These are phyloP conservation scores for Geotrichum histeridarum DNA, from an alignment of 1,139 yeast species.

Conservation along the genomic window DNA sequence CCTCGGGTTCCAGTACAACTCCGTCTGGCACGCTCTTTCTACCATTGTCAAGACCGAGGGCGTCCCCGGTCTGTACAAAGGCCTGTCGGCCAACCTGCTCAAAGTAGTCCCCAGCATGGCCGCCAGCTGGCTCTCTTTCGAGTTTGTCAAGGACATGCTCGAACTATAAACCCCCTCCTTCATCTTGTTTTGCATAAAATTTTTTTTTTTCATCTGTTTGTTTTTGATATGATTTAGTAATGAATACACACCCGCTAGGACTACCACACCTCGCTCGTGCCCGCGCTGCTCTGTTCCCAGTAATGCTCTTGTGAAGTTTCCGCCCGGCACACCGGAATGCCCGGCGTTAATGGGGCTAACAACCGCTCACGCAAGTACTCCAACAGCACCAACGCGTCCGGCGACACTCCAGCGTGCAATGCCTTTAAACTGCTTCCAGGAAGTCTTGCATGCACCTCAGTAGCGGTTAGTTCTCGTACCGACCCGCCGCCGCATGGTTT, in stretches of 20 bases:
- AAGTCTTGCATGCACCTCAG: too few species aligned
- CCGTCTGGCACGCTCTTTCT: conserved; percentile 65
- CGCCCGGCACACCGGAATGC: too few species aligned
- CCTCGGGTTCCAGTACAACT: conserved; percentile 71
- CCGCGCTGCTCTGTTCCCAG: neutral
- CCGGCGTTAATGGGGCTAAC: neutral
- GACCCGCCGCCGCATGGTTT: too few species aligned
- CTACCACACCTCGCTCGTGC: too few species aligned
- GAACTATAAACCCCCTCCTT: conserved; percentile 3
- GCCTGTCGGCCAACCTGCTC: conserved; percentile 80
- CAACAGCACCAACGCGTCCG: neutral
- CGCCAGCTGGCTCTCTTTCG: conserved; percentile 86
- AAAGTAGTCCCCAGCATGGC: conserved; percentile 96
- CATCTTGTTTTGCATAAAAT: too few species aligned
- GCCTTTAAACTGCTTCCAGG: neutral
- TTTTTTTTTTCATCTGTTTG: neutral
- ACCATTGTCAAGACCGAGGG: conserved; percentile 74
- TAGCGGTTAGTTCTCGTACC: too few species aligned
- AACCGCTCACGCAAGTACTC: neutral
- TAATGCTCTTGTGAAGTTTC: neutral
- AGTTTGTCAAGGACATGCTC: conserved; percentile 48
- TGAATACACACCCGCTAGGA: too few species aligned
- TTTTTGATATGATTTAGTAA: neutral
- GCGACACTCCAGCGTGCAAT: neutral
- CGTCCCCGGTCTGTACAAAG: conserved; percentile 74